phyloP scores from a whole-genome alignment of 495 filamentous ascomycete genomes.

The Apiosordaria backusii region DNA sequence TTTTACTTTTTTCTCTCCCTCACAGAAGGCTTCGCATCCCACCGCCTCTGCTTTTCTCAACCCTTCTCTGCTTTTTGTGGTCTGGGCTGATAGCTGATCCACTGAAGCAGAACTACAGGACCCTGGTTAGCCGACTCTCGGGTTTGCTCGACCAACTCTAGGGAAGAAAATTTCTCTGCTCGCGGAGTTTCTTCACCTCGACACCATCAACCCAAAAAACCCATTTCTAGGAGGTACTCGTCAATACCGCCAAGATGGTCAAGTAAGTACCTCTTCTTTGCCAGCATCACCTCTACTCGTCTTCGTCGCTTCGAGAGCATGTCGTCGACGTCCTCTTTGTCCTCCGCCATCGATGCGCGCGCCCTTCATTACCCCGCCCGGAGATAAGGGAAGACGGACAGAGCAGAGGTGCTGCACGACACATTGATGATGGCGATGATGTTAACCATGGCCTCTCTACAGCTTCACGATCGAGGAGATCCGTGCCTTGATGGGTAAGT shows the following conservation, averaged over 20 bases:
- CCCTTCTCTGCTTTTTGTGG: slow-evolving; percentile 22
- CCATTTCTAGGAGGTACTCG: slow-evolving; percentile 31
- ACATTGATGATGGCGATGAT: slow-evolving; percentile 9
- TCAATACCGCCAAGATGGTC: slow-evolving; percentile 92
- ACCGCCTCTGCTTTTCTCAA: slow-evolving; percentile 16
- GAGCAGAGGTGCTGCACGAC: not conserved
- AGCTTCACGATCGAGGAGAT: slow-evolving; percentile 99
- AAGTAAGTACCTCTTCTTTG: slow-evolving; percentile 69
- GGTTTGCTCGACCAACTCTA: slow-evolving; percentile 19
- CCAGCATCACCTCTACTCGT: slow-evolving; percentile 7
- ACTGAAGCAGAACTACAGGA: slow-evolving; percentile 24
- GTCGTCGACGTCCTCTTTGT: slow-evolving; percentile 29
- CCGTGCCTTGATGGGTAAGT: slow-evolving; percentile 74
- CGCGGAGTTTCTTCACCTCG: slow-evolving; percentile 24
- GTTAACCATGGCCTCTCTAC: slow-evolving; percentile 36
- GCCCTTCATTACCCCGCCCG: slow-evolving; percentile 36
- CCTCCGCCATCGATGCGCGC: not conserved
- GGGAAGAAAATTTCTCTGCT: slow-evolving; percentile 32
- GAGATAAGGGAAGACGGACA: slow-evolving; percentile 35
- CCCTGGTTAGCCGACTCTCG: slow-evolving; percentile 21
- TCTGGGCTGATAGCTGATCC: slow-evolving; percentile 32
- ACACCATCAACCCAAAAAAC: slow-evolving; percentile 22
- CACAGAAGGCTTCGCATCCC: slow-evolving; percentile 20
- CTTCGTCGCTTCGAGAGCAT: not conserved
- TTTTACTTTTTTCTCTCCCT: slow-evolving; percentile 28